These are phyloP conservation scores for Crucihimalaya himalaica DNA, from an alignment of 345 rosid genomes.

Conservation along the genomic window DNA sequence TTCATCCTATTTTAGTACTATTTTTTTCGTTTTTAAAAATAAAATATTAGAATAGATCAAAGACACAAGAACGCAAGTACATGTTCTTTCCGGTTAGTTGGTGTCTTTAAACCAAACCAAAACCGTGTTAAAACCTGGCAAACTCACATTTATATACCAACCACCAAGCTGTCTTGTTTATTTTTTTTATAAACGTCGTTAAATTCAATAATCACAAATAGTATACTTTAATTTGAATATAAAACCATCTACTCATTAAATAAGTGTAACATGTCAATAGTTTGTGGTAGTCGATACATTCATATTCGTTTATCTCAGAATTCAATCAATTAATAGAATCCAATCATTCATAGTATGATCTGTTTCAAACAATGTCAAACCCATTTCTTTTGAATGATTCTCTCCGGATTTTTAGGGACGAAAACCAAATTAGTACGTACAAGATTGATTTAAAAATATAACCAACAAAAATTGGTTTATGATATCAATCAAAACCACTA, in stretches of 20 bases:
- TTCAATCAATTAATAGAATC: slow-evolving; percentile 28
- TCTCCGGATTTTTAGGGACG: background rate
- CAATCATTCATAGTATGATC: slow-evolving; percentile 38
- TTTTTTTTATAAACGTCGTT: slow-evolving; percentile 16
- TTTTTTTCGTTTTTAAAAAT: background rate
- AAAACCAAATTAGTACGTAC: background rate
- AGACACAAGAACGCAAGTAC: slow-evolving; percentile 29
- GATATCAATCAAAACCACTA: slow-evolving; percentile 17
- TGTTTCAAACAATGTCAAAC: slow-evolving; percentile 38
- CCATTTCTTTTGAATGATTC: slow-evolving; percentile 3
- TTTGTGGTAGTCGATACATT: slow-evolving; percentile 22
- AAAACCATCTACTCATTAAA: slow-evolving; percentile 7
- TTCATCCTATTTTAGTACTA: background rate
- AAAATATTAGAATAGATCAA: background rate
- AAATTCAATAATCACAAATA: slow-evolving; percentile 26
- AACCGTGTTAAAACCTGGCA: slow-evolving; percentile 45
- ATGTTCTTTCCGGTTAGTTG: slow-evolving; percentile 25
- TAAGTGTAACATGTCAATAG: background rate
- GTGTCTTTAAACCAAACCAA: slow-evolving; percentile 33
- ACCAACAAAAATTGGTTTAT: background rate
- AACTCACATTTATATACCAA: slow-evolving; percentile 37
- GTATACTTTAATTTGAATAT: slow-evolving; percentile 15
- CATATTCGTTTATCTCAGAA: slow-evolving; percentile 13
- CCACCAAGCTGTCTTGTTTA: slow-evolving; percentile 34
- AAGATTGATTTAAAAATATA: background rate